phyloP scores from a whole-genome alignment of 495 filamentous ascomycete genomes.

The Talaromyces proteolyticus region DNA sequence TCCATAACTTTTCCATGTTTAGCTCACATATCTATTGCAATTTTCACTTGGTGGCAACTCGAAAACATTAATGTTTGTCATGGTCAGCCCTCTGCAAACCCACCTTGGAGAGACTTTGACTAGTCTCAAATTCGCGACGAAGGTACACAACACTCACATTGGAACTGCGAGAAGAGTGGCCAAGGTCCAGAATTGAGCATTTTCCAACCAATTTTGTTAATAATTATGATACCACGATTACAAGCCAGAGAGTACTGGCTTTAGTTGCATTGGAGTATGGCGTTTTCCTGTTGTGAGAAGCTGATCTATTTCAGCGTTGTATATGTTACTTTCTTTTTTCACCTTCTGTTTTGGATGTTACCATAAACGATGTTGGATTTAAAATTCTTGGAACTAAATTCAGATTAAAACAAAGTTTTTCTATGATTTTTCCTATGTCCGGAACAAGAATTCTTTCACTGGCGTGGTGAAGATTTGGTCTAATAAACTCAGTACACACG shows the following conservation, averaged over 20 bases:
- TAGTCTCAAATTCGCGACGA: constrained; percentile 93
- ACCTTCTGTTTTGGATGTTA: too few relatives aligned
- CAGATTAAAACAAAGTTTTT: too few relatives aligned
- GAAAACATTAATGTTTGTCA: constrained; percentile 99
- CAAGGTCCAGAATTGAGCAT: constrained; percentile 44
- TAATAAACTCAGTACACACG: too few relatives aligned
- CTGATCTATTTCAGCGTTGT: too few relatives aligned
- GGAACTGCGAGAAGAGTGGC: constrained; percentile 75
- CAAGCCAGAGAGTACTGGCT: not conserved
- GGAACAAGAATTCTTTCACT: too few relatives aligned
- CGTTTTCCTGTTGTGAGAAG: not conserved
- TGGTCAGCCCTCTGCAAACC: constrained; percentile 87
- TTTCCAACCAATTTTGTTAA: not conserved
- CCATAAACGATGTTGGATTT: too few relatives aligned
- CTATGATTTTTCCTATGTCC: too few relatives aligned
- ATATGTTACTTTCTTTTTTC: not conserved
- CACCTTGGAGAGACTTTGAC: constrained; percentile 92
- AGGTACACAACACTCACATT: constrained; percentile 88
- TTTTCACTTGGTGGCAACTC: constrained; percentile 92
- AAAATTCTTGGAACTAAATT: too few relatives aligned
- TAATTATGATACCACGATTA: constrained; percentile 5
- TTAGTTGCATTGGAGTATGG: constrained; percentile 4
- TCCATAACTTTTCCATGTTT: constrained; percentile 8
- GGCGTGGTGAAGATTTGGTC: too few relatives aligned
- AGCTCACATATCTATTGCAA: constrained; percentile 94